A percentile compares a stretch with the other conserved stretches of the same genome.
These are phyloP conservation scores for Bipolaris bicolor DNA, from an alignment of 2,329 filamentous ascomycete species.

Conservation along the genomic window DNA sequence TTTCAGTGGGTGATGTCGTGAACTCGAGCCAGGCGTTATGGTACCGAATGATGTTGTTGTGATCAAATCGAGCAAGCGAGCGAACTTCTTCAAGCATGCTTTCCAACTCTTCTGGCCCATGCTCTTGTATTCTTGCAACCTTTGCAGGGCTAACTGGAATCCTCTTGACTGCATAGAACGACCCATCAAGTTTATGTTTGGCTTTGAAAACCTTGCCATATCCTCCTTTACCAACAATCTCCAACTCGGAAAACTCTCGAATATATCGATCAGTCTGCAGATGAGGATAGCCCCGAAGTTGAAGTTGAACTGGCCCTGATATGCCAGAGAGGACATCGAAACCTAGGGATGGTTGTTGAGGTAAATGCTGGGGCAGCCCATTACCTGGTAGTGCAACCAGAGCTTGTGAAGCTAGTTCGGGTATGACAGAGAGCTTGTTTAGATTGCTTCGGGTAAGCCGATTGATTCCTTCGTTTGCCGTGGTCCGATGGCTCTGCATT, in stretches of 20 bases:
- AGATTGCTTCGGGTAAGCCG: slow-evolving; percentile 34
- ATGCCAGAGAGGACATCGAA: slow-evolving; percentile 26
- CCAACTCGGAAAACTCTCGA: slow-evolving; percentile 50
- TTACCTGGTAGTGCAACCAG: slow-evolving; percentile 27
- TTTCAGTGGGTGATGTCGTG: slow-evolving; percentile 24
- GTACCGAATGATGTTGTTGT: slow-evolving; percentile 71
- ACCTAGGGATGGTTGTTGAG: slow-evolving; percentile 20
- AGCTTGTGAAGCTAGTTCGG: slow-evolving; percentile 31
- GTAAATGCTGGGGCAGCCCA: slow-evolving; percentile 5
- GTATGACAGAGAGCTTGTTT: slow-evolving; percentile 27
- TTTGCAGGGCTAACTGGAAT: slow-evolving; percentile 63
- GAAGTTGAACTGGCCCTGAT: slow-evolving; percentile 21
- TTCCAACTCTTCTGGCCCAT: slow-evolving; percentile 61
- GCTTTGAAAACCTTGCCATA: slow-evolving; percentile 70
- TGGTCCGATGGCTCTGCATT: slow-evolving; percentile 41
- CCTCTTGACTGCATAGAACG: slow-evolving; percentile 70
- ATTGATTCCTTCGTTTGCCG: slow-evolving; percentile 50
- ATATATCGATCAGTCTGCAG: slow-evolving; percentile 42
- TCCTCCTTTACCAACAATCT: slow-evolving; percentile 66
- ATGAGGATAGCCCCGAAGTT: slow-evolving; percentile 38
- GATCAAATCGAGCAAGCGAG: slow-evolving; percentile 66
- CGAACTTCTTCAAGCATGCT: slow-evolving; percentile 65
- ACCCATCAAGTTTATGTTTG: slow-evolving; percentile 65
- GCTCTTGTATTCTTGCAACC: slow-evolving; percentile 59
- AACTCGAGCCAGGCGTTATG: slow-evolving; percentile 69